These are phyloP conservation scores for Rhododendron ovatum DNA, from an alignment of 148 eudicot genomes.

Conservation along the genomic window DNA sequence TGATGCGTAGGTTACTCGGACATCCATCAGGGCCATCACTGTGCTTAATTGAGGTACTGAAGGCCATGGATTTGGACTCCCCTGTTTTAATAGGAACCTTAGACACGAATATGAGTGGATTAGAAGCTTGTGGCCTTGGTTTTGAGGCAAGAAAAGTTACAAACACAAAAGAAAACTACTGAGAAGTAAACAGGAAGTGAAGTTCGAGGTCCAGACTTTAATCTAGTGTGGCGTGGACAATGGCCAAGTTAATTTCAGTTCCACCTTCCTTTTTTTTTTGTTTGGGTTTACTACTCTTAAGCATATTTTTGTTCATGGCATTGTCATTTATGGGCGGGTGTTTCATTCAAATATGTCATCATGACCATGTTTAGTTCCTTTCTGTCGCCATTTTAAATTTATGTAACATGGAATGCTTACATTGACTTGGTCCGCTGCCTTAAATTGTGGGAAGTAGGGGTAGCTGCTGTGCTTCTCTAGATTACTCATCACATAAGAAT, in stretches of 20 bases:
- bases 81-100: not conserved
- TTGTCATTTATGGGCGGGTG: not conserved
- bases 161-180: not conserved
- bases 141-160: not conserved
- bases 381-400: not conserved
- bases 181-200: not conserved
- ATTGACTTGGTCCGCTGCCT: not conserved
- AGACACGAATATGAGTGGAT: not conserved
- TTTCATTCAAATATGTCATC: not conserved
- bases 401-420: not conserved
- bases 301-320: not conserved
- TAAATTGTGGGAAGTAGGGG: not conserved
- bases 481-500: not conserved
- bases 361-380: not conserved
- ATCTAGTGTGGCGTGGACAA: not conserved
- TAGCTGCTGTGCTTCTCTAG: not conserved
- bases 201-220: not conserved
- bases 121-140: not conserved
- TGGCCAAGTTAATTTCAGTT: not conserved
- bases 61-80: not conserved
- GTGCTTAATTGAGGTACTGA: not conserved
- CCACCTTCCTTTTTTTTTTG: not conserved
- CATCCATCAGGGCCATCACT: not conserved
- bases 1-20: not conserved
- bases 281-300: not conserved